These are phyloP conservation scores for Termitomyces sp. DNA, from an alignment of 768 basidiomycete species.

Conservation along the genomic window DNA sequence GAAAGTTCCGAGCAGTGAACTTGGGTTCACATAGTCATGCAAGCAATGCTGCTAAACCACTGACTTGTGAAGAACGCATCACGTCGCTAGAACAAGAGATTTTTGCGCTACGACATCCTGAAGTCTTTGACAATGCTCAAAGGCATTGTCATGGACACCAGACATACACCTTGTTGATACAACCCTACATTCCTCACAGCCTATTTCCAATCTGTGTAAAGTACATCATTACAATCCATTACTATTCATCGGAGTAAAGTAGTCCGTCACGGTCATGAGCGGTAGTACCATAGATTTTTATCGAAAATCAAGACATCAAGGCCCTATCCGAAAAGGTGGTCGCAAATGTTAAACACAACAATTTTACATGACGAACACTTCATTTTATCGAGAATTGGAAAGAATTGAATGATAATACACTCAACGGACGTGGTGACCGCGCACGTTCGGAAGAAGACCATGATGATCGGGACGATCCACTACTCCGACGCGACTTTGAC, in stretches of 20 bases:
- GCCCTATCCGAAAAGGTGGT: background rate
- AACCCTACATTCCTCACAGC: background rate
- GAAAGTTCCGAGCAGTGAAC: no score
- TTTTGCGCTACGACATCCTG: no score
- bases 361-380: background rate
- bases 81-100: no score
- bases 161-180: no score
- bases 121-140: no score
- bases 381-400: slow-evolving; percentile 1
- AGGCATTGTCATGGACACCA: no score
- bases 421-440: slow-evolving; percentile 10
- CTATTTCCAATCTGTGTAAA: background rate
- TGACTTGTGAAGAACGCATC: no score
- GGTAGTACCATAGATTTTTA: background rate
- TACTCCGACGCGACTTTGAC: slow-evolving; percentile 6
- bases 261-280: background rate
- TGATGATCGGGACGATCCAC: slow-evolving; percentile 10
- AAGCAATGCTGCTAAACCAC: no score
- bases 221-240: background rate
- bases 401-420: slow-evolving; percentile 12
- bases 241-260: no score
- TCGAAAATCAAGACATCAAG: background rate
- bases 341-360: background rate
- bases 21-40: no score
- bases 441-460: slow-evolving; percentile 12